Percentiles rank a stretch among this genome's conserved stretches.
phyloP scores from a whole-genome alignment of 345 rosid species.

The Acer campestre region DNA sequence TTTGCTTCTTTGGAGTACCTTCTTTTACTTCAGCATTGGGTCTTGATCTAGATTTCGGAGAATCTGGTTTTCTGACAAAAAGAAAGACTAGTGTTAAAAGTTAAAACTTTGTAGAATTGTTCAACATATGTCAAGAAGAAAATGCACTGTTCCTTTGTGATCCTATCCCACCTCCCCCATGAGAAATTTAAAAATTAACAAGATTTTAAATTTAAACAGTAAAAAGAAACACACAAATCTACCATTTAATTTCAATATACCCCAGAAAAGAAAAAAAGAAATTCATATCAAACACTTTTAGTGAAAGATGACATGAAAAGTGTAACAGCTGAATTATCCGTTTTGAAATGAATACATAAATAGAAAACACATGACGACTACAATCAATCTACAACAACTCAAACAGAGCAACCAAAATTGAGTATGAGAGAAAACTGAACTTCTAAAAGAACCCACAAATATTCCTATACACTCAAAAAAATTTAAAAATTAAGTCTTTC shows the following conservation, averaged over 20 bases:
- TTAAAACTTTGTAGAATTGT: not conserved
- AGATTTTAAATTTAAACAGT: not conserved
- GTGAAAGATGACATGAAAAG: not conserved
- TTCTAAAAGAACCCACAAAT: not conserved
- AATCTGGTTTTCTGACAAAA: conserved; percentile 71
- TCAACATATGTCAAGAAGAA: not conserved
- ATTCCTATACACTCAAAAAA: not conserved
- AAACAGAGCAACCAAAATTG: conserved; percentile 1
- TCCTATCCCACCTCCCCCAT: not conserved
- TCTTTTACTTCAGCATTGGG: conserved; percentile 72
- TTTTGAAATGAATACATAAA: not conserved
- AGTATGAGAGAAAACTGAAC: not conserved
- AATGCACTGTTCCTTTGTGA: not conserved
- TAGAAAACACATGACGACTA: not conserved
- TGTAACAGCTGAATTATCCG: not conserved
- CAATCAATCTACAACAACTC: not conserved
- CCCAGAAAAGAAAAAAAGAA: not conserved
- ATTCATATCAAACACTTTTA: not conserved
- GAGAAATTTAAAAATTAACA: conserved; percentile 1
- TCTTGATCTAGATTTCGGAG: conserved; percentile 77
- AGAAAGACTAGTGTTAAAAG: not conserved
- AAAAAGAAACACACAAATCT: not conserved
- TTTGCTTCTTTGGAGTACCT: conserved; percentile 90
- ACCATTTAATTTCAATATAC: conserved; percentile 9
- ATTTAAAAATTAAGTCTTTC: not conserved